Evolutionary conservation across 805 yeast genomes (phyloP).

Genomic region (Spathaspora hagerdaliae): DNA sequence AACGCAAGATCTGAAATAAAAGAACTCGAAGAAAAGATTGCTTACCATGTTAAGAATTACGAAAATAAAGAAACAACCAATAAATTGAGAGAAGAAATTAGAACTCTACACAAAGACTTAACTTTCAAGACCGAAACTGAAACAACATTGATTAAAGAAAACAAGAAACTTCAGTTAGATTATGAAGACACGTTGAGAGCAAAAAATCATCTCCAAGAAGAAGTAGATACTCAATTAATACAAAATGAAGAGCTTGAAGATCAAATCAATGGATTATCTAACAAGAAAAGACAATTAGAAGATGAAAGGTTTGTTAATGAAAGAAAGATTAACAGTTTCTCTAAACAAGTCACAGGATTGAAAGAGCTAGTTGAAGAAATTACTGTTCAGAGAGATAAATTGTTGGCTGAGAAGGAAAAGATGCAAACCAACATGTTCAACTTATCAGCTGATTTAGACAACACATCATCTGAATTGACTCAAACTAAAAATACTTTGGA

Average conservation of each 20-base stretch:
- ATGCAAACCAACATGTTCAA: constrained; percentile 27
- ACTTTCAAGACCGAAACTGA: constrained; percentile 57
- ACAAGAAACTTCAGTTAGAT: constrained; percentile 58
- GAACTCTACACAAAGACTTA: constrained; percentile 50
- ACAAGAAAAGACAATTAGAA: constrained; percentile 25
- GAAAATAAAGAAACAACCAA: constrained; percentile 39
- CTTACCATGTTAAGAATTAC: constrained; percentile 46
- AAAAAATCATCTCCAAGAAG: constrained; percentile 23
- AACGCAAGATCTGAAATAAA: constrained; percentile 46
- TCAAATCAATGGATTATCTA: constrained; percentile 21
- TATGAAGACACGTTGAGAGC: constrained; percentile 41
- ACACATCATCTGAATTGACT: constrained; percentile 17
- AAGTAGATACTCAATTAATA: constrained; percentile 34
- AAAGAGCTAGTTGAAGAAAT: constrained; percentile 59
- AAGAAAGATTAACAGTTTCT: constrained; percentile 29
- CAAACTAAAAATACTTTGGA: constrained; percentile 23
- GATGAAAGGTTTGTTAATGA: constrained; percentile 33
- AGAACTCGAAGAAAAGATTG: constrained; percentile 53
- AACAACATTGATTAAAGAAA: constrained; percentile 58
- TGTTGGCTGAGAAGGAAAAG: constrained; percentile 38
- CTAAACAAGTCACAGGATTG: constrained; percentile 53
- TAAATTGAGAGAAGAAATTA: constrained; percentile 49
- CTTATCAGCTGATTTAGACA: constrained; percentile 24
- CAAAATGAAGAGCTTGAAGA: constrained; percentile 37
- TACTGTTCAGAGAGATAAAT: constrained; percentile 56